These are phyloP conservation scores for Erysimum pusillum DNA, from an alignment of 441 rosid genomes.

Conservation along the genomic window DNA sequence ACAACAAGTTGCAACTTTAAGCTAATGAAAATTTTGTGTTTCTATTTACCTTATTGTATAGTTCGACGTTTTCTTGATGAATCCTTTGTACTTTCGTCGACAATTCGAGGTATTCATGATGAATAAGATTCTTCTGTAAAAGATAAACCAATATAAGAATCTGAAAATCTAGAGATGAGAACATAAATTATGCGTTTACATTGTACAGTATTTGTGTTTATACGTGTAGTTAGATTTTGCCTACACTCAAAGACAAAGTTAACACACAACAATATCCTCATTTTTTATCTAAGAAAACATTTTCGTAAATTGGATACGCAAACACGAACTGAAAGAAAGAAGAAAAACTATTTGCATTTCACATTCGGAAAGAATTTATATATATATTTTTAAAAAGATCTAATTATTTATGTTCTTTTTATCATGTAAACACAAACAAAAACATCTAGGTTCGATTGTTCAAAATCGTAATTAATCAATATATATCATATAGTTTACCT, in stretches of 20 bases:
- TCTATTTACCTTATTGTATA: slow-evolving; percentile 57
- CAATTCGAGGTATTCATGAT: slow-evolving; percentile 73
- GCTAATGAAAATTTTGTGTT: slow-evolving; percentile 11
- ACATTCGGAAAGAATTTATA: not conserved
- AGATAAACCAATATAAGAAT: slow-evolving; percentile 24
- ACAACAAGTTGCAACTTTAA: not conserved
- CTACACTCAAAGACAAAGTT: not conserved
- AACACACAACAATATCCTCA: not conserved
- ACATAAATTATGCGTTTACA: slow-evolving; percentile 22
- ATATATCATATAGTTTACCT: slow-evolving; percentile 55
- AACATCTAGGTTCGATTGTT: not conserved
- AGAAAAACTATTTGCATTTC: not conserved
- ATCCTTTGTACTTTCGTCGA: slow-evolving; percentile 61
- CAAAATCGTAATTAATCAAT: slow-evolving; percentile 3
- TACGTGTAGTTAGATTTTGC: slow-evolving; percentile 11
- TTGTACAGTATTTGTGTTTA: not conserved
- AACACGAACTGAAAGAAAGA: slow-evolving; percentile 32
- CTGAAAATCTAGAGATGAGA: slow-evolving; percentile 11
- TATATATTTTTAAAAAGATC: not conserved
- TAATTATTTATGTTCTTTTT: not conserved
- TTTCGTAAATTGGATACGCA: not conserved
- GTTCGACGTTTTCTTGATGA: slow-evolving; percentile 67
- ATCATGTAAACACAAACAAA: slow-evolving; percentile 1
- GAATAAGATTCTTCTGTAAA: slow-evolving; percentile 65
- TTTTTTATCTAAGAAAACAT: not conserved